Evolutionary conservation across 1,284 basidiomycete species (phyloP).

Genomic region (Stygiomarasmius scandens): DNA sequence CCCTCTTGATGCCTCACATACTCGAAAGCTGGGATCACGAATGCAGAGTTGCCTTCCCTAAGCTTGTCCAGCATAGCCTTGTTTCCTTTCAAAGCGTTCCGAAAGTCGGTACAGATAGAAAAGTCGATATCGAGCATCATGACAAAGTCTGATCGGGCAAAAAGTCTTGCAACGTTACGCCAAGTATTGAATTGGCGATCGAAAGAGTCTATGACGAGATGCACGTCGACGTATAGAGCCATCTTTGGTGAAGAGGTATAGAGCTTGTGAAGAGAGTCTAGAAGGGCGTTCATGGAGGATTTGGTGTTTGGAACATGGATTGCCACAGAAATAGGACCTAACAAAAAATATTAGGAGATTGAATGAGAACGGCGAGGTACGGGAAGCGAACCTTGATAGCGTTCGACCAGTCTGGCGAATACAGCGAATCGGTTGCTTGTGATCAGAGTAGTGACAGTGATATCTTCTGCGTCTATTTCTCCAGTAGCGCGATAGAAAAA

Average conservation of each 20-base stretch:
- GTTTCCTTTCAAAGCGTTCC: conserved; percentile 50
- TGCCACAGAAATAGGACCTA: conserved; percentile 82
- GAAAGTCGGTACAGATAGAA: conserved; percentile 78
- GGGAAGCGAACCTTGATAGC: conserved; percentile 62
- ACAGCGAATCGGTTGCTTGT: conserved; percentile 79
- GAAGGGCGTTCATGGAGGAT: conserved; percentile 44
- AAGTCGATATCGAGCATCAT: conserved; percentile 92
- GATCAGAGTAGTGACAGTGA: conserved; percentile 83
- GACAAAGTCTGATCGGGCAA: conserved; percentile 77
- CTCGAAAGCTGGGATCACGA: conserved; percentile 83
- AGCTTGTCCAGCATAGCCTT: conserved; percentile 41
- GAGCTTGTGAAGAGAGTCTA: conserved; percentile 64
- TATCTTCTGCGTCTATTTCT: conserved; percentile 58
- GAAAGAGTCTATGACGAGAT: conserved; percentile 83
- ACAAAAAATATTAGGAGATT: not conserved
- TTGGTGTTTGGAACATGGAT: conserved; percentile 63
- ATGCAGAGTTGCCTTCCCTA: conserved; percentile 57
- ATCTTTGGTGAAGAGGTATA: conserved; percentile 68
- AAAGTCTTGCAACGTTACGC: conserved; percentile 81
- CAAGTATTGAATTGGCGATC: conserved; percentile 85
- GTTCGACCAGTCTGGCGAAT: conserved; percentile 67
- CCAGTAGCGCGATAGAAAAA: conserved; percentile 74
- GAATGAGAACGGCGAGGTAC: not conserved
- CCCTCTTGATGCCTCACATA: conserved; percentile 66
- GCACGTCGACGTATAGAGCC: conserved; percentile 77